Percentiles rank a stretch among this genome's conserved stretches.
Conservation (phyloP, 2,329 filamentous ascomycete species). For the Colletotrichum tamarilloi region DNA sequence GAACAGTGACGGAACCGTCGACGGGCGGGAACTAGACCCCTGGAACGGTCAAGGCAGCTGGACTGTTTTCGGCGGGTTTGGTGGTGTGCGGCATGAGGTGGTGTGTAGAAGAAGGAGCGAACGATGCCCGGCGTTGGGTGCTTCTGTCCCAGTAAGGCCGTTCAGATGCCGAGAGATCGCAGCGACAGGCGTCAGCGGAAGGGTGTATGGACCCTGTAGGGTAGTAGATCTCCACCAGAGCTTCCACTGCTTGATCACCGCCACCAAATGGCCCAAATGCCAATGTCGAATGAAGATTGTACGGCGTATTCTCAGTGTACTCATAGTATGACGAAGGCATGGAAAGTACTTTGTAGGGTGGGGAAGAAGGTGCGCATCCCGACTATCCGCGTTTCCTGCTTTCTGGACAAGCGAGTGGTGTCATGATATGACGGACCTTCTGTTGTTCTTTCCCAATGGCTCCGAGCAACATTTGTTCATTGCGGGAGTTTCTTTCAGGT, state of each 20-base stretch:
- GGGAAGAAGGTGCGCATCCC: neutral
- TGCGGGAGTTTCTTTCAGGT: neutral
- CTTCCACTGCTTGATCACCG: neutral
- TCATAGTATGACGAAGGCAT: neutral
- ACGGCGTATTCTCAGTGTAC: no score
- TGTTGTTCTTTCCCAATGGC: neutral
- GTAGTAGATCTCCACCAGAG: slow-evolving; percentile 21
- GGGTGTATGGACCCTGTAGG: neutral
- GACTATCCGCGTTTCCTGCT: neutral
- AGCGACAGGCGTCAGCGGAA: slow-evolving; percentile 9
- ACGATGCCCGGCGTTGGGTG: neutral
- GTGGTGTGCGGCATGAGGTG: slow-evolving; percentile 6
- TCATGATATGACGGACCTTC: neutral
- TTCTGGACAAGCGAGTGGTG: neutral
- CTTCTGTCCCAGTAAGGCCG: neutral
- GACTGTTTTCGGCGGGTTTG: slow-evolving; percentile 6
- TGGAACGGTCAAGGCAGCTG: neutral
- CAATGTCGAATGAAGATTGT: neutral
- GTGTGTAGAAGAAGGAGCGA: neutral
- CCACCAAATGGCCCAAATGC: slow-evolving; percentile 1
- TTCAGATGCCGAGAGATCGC: slow-evolving; percentile 31
- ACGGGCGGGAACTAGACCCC: neutral
- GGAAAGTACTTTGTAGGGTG: neutral
- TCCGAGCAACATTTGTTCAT: neutral
- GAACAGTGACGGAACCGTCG: neutral